A percentile compares a stretch with the other conserved stretches of the same genome.
Evolutionary conservation across 306 rosid genomes (phyloP).

Genomic region (Spatholobus suberectus): DNA sequence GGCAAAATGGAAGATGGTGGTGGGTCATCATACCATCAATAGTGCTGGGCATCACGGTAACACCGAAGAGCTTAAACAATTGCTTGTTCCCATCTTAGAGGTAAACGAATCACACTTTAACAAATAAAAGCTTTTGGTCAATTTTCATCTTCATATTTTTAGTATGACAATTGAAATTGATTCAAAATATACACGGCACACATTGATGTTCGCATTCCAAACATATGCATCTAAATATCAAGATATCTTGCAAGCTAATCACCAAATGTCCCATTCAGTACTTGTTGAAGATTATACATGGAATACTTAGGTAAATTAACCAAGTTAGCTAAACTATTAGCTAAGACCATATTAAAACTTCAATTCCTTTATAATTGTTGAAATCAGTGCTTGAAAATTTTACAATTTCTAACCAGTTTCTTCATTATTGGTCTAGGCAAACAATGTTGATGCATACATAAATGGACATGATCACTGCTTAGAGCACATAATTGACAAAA

Average conservation of each 20-base stretch:
- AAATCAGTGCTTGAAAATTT: neutral
- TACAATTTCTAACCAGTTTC: constrained; percentile 26
- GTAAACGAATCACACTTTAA: constrained; percentile 48
- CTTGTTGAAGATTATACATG: too few species aligned
- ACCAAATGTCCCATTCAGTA: too few species aligned
- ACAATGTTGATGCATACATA: constrained; percentile 70
- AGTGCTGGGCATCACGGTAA: constrained; percentile 76
- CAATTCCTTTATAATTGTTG: neutral
- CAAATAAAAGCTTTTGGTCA: too few species aligned
- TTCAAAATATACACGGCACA: too few species aligned
- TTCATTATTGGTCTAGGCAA: constrained; percentile 50
- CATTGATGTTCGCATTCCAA: too few species aligned
- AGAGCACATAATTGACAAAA: constrained; percentile 64
- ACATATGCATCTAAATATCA: too few species aligned
- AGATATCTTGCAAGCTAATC: too few species aligned
- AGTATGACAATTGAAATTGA: too few species aligned
- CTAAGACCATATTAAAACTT: too few species aligned
- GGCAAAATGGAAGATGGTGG: constrained; percentile 86
- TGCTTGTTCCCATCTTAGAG: constrained; percentile 74
- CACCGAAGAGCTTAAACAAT: constrained; percentile 61
- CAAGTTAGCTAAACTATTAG: too few species aligned
- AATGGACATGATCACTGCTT: constrained; percentile 95
- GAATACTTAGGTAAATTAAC: too few species aligned
- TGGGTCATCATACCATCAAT: constrained; percentile 83
- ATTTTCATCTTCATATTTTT: too few species aligned